A percentile compares a stretch with the other conserved stretches of the same genome.
Conservation (phyloP, 805 yeast species). For the Zygosaccharomyces bailii region DNA sequence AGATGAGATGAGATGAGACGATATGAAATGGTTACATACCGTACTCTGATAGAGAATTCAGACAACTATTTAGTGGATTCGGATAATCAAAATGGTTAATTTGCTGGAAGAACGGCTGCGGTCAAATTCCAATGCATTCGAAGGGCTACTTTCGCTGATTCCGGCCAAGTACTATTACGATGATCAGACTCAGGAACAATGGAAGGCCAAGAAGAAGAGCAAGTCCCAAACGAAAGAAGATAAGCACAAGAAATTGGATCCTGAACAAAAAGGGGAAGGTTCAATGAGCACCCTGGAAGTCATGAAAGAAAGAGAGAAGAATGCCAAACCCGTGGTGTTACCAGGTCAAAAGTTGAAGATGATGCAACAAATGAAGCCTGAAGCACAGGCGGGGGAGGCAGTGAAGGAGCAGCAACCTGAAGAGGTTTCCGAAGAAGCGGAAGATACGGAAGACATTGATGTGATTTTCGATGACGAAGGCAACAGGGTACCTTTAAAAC, state of each 20-base stretch:
- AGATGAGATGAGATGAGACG: constrained; percentile 14
- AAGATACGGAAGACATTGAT: constrained; percentile 33
- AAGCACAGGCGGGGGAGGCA: constrained; percentile 12
- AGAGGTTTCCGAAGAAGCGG: constrained; percentile 23
- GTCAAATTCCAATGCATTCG: constrained; percentile 77
- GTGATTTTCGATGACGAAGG: constrained; percentile 73
- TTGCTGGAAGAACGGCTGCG: constrained; percentile 72
- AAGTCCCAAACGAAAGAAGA: constrained; percentile 59
- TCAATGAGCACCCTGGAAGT: constrained; percentile 58
- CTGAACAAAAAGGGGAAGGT: constrained; percentile 48
- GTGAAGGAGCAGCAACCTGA: constrained; percentile 15
- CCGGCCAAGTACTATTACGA: constrained; percentile 95
- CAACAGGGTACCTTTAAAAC: constrained; percentile 40
- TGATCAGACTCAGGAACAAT: constrained; percentile 83
- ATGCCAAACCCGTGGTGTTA: constrained; percentile 46
- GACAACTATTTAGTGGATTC: neutral
- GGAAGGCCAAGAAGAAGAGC: constrained; percentile 79
- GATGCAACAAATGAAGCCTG: constrained; percentile 12
- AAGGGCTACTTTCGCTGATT: constrained; percentile 82
- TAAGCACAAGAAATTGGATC: constrained; percentile 73
- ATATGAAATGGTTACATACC: neutral
- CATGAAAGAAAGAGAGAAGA: constrained; percentile 49
- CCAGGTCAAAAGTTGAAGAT: constrained; percentile 36
- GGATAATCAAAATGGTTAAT: constrained; percentile 44
- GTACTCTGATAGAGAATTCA: too few species aligned